Evolutionary conservation across 2,329 filamentous ascomycete genomes (phyloP).

Genomic region (Chaetomiaceae sp.): DNA sequence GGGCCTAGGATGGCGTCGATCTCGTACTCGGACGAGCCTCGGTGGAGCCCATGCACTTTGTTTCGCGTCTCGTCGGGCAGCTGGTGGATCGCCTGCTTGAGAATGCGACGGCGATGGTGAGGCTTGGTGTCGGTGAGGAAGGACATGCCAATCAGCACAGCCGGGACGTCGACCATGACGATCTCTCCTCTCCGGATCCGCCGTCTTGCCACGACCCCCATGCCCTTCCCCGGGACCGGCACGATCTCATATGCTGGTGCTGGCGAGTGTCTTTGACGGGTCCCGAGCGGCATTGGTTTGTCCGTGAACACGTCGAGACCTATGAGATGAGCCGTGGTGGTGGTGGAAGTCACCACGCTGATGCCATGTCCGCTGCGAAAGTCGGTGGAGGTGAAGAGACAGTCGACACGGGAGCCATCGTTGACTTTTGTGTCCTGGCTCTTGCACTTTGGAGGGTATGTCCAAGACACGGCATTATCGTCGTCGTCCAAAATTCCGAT

Average conservation of each 20-base stretch:
- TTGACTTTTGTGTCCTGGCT: not conserved
- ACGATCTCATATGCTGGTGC: slow-evolving; percentile 27
- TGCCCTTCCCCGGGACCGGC: slow-evolving; percentile 31
- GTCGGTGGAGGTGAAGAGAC: slow-evolving; percentile 19
- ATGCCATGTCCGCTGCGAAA: slow-evolving; percentile 28
- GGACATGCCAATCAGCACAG: slow-evolving; percentile 21
- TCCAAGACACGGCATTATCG: slow-evolving; percentile 10
- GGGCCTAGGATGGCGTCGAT: slow-evolving; percentile 23
- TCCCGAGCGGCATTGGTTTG: slow-evolving; percentile 19
- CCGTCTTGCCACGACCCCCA: slow-evolving; percentile 33
- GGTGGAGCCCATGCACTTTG: slow-evolving; percentile 10
- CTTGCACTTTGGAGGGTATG: slow-evolving; percentile 12
- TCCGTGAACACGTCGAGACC: slow-evolving; percentile 29
- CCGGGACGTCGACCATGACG: slow-evolving; percentile 34
- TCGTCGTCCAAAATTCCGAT: not conserved
- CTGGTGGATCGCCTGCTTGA: slow-evolving; percentile 21
- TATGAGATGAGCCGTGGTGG: slow-evolving; percentile 27
- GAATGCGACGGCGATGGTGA: slow-evolving; percentile 23
- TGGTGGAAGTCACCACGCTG: slow-evolving; percentile 32
- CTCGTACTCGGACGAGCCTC: slow-evolving; percentile 13
- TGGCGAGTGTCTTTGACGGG: not conserved
- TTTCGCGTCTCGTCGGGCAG: slow-evolving; percentile 16
- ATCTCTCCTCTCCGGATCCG: slow-evolving; percentile 31
- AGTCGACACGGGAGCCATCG: slow-evolving; percentile 13
- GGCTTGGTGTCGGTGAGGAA: slow-evolving; percentile 20